phyloP scores from a whole-genome alignment of 345 rosid species.

The Isatis tinctoria region DNA sequence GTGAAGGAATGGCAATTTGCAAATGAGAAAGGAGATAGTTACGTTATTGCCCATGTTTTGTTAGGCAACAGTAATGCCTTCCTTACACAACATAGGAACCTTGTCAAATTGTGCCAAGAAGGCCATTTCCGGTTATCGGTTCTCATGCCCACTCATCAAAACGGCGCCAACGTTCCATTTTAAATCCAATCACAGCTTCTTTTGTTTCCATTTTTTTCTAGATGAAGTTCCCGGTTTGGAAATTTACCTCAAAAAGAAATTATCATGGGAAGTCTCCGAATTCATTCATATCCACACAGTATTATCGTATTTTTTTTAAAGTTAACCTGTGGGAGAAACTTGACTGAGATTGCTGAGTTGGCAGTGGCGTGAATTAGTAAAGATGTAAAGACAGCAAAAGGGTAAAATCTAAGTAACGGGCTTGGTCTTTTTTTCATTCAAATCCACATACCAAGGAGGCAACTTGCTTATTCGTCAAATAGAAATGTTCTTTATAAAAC shows the following conservation, averaged over 20 bases:
- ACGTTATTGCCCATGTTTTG: conserved; percentile 63
- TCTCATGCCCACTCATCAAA: conserved; percentile 54
- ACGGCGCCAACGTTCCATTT: conserved; percentile 14
- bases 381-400: not conserved
- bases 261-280: not conserved
- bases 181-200: not conserved
- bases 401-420: not conserved
- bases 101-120: conserved; percentile 54
- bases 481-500: not conserved
- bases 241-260: not conserved
- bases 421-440: not conserved
- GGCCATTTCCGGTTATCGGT: conserved; percentile 60
- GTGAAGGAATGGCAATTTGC: conserved; percentile 83
- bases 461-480: not conserved
- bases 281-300: not conserved
- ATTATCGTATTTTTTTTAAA: not conserved
- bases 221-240: not conserved
- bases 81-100: conserved; percentile 50
- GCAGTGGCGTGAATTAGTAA: not conserved
- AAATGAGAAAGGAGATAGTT: conserved; percentile 51
- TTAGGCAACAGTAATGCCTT: conserved; percentile 45
- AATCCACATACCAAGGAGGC: not conserved
- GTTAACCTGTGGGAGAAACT: conserved; percentile 16
- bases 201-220: not conserved
- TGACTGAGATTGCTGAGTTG: conserved; percentile 4